phyloP scores from a whole-genome alignment of 2,329 filamentous ascomycete genomes.

The Didymosphaeria variabile region DNA sequence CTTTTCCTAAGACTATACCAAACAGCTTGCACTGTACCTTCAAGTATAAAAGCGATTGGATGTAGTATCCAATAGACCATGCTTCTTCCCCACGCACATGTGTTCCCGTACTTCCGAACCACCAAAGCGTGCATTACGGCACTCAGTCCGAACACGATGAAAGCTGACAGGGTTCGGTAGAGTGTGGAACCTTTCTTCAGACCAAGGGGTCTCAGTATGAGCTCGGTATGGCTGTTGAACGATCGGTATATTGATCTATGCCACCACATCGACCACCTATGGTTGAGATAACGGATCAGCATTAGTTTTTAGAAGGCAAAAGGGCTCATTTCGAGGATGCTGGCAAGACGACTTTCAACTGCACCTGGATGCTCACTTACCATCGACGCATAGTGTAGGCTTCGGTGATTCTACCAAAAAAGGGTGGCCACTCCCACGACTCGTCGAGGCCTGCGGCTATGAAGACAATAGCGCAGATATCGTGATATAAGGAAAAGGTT shows the following conservation, averaged over 20 bases:
- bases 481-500: not conserved
- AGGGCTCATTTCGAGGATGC: too few species aligned
- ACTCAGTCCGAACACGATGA: slow-evolving; percentile 10
- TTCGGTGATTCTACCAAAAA: not conserved
- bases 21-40: slow-evolving; percentile 8
- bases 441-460: not conserved
- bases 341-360: too few species aligned
- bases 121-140: slow-evolving; percentile 17
- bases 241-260: slow-evolving; percentile 3
- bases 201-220: not conserved
- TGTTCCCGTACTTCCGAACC: slow-evolving; percentile 6
- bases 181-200: not conserved
- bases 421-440: slow-evolving; percentile 5
- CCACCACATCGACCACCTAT: slow-evolving; percentile 1
- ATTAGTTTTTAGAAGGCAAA: too few species aligned
- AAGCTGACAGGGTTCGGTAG: not conserved
- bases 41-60: slow-evolving; percentile 17
- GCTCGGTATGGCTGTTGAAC: not conserved
- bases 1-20: not conserved
- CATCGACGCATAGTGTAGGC: not conserved
- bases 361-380: too few species aligned
- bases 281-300: too few species aligned
- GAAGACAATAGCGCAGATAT: not conserved
- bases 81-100: slow-evolving; percentile 15
- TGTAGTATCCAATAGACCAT: slow-evolving; percentile 17